These are phyloP conservation scores for Hemileccinum impolitum DNA, from an alignment of 768 basidiomycete species.

Conservation along the genomic window DNA sequence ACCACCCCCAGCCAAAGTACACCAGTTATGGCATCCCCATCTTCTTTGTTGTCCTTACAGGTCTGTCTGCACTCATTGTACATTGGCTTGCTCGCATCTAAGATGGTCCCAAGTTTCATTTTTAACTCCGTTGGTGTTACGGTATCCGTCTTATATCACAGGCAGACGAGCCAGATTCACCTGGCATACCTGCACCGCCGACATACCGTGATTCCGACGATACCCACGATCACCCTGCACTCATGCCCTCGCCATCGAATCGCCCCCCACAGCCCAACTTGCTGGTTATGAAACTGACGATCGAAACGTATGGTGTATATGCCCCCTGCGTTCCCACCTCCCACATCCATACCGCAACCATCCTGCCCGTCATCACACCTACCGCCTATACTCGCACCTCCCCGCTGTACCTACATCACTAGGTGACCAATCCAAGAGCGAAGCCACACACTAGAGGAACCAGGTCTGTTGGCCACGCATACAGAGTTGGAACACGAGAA, in stretches of 20 bases:
- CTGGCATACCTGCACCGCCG: background rate
- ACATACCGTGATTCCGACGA: constrained; percentile 14
- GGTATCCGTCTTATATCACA: constrained; percentile 82
- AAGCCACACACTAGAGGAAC: background rate
- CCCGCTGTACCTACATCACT: constrained; percentile 21
- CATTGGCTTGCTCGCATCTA: constrained; percentile 60
- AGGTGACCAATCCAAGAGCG: constrained; percentile 26
- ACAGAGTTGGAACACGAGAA: constrained; percentile 2
- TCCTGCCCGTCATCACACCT: background rate
- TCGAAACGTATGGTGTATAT: background rate
- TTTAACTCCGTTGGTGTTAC: constrained; percentile 86
- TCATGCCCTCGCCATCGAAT: background rate
- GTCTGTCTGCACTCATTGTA: constrained; percentile 66
- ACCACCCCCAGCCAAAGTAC: constrained; percentile 56
- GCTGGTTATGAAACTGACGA: constrained; percentile 7
- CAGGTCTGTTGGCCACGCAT: constrained; percentile 1
- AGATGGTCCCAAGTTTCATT: constrained; percentile 61
- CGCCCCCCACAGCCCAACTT: constrained; percentile 1
- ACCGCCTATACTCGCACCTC: constrained; percentile 12
- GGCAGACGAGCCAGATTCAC: constrained; percentile 24
- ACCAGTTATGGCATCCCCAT: constrained; percentile 82
- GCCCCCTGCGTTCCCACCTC: background rate
- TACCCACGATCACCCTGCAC: background rate
- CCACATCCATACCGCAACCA: background rate
- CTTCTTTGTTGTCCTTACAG: constrained; percentile 78